phyloP scores from a whole-genome alignment of 345 rosid species.

The Salix caprea region DNA sequence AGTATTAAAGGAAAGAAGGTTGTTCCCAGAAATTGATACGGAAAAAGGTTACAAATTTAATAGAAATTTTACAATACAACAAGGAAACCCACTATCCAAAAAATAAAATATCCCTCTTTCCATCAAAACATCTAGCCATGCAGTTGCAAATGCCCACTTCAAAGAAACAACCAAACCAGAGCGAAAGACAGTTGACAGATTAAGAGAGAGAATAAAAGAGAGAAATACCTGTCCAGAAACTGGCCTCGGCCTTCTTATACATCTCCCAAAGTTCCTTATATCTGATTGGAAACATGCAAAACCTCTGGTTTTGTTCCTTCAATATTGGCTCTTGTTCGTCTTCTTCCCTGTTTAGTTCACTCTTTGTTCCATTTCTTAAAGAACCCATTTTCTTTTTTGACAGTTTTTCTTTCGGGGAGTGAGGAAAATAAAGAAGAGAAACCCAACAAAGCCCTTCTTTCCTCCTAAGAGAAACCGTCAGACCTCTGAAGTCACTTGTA shows the following conservation, averaged over 20 bases:
- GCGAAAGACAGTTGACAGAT: background rate
- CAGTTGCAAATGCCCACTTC: background rate
- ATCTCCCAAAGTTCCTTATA: slow-evolving; percentile 82
- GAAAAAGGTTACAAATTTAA: too few species aligned
- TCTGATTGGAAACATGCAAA: slow-evolving; percentile 83
- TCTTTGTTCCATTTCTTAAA: slow-evolving; percentile 3
- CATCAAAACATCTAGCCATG: too few species aligned
- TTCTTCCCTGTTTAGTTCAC: background rate
- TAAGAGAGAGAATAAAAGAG: background rate
- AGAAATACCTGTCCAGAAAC: slow-evolving; percentile 62
- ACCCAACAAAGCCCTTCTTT: slow-evolving; percentile 24
- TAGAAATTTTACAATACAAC: too few species aligned
- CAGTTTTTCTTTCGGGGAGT: too few species aligned
- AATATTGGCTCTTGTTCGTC: slow-evolving; percentile 66
- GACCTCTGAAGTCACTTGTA: too few species aligned
- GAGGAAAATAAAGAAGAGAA: background rate
- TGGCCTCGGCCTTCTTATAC: slow-evolving; percentile 92
- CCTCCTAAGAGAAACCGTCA: background rate
- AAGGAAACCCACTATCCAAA: too few species aligned
- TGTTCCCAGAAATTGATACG: too few species aligned
- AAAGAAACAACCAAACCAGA: background rate
- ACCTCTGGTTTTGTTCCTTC: slow-evolving; percentile 65
- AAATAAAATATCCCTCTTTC: too few species aligned
- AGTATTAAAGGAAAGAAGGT: too few species aligned
- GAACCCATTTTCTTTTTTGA: slow-evolving; percentile 14